Percentiles rank a stretch among this genome's conserved stretches.
These are phyloP conservation scores for Juncus effusus DNA, from an alignment of 176 grass and related monocot species.

Conservation along the genomic window DNA sequence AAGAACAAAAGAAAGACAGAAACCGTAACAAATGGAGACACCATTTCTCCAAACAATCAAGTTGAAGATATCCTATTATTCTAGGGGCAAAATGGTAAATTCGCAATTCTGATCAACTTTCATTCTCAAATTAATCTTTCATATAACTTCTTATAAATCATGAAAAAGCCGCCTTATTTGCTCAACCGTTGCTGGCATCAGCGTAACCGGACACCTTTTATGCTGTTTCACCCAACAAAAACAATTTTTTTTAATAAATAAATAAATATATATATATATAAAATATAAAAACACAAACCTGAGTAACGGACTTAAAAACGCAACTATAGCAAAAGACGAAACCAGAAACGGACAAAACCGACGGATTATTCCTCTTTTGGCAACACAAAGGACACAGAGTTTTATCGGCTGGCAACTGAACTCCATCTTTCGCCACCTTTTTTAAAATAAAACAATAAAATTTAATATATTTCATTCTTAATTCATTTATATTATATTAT, in stretches of 20 bases:
- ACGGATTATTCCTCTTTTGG: constrained; percentile 82
- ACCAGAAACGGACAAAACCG: constrained; percentile 89
- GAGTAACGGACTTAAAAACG: constrained; percentile 89
- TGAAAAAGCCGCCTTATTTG: constrained; percentile 93
- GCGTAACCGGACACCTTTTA: constrained; percentile 75
- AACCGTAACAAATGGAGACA: background rate
- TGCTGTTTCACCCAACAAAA: constrained; percentile 44
- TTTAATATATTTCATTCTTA: background rate
- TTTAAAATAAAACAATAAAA: background rate
- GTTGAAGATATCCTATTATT: constrained; percentile 1
- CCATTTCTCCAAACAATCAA: background rate
- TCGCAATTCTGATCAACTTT: background rate
- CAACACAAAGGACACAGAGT: constrained; percentile 76
- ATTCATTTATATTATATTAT: background rate
- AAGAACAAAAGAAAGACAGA: no score
- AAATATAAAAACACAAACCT: constrained; percentile 41
- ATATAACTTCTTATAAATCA: constrained; percentile 54
- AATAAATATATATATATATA: background rate
- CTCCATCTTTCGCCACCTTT: constrained; percentile 78
- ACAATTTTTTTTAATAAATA: background rate
- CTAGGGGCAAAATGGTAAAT: constrained; percentile 2
- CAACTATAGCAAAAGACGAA: constrained; percentile 99
- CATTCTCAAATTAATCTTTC: background rate
- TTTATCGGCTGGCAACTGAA: constrained; percentile 60
- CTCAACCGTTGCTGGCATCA: constrained; percentile 68